Evolutionary conservation across 78 protist species (phyloP).

Genomic region (Speleostelium caveatum): DNA sequence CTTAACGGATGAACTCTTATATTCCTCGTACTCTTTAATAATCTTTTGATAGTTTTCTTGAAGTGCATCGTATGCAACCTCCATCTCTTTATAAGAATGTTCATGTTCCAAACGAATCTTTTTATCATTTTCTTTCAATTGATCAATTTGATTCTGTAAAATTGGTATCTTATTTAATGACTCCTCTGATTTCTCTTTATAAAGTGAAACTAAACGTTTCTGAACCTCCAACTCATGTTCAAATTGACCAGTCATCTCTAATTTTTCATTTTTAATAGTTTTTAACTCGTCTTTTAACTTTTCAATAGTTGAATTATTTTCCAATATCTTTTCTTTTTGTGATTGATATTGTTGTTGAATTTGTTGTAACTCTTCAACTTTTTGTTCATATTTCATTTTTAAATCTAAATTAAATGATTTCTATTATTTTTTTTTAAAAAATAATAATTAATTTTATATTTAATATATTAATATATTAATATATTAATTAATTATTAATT

Average conservation of each 20-base stretch:
- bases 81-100: constrained; percentile 62
- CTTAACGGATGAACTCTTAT: background rate
- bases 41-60: constrained; percentile 47
- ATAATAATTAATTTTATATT: no score
- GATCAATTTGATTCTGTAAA: constrained; percentile 40
- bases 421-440: background rate
- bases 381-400: constrained; percentile 20
- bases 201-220: constrained; percentile 31
- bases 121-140: constrained; percentile 30
- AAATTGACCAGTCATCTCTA: constrained; percentile 7
- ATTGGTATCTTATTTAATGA: constrained; percentile 5
- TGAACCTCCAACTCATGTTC: constrained; percentile 44
- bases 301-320: background rate
- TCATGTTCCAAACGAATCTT: constrained; percentile 32
- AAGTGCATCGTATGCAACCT: constrained; percentile 49
- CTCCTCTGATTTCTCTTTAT: constrained; percentile 45
- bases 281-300: constrained; percentile 2
- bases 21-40: constrained; percentile 36
- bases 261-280: background rate
- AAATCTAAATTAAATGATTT: constrained; percentile 54
- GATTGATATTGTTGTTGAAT: constrained; percentile 1
- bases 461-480: background rate
- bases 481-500: background rate
- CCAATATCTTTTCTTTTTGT: background rate
- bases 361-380: constrained; percentile 1